Percentiles rank a stretch among this genome's conserved stretches.
These are phyloP conservation scores for Xerocomellus amylosporus DNA, from an alignment of 768 basidiomycete species.

Conservation along the genomic window DNA sequence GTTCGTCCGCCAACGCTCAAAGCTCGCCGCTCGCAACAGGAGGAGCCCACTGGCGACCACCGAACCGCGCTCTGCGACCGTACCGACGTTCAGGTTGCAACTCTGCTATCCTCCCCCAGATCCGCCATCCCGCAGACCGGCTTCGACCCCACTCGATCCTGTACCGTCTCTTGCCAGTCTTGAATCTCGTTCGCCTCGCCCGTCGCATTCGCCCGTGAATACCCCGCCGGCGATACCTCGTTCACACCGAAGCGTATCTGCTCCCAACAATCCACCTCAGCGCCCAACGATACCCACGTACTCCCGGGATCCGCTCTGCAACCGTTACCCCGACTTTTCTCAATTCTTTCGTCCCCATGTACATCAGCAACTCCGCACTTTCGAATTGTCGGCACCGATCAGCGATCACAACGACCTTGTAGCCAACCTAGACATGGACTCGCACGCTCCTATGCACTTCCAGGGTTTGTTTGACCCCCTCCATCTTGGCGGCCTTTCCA, in stretches of 20 bases:
- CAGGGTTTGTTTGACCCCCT: not conserved
- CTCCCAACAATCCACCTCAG: not conserved
- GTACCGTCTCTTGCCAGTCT: not conserved
- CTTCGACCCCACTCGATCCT: constrained; percentile 1
- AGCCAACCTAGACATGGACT: not conserved
- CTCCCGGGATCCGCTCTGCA: constrained; percentile 31
- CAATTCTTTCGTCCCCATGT: constrained; percentile 26
- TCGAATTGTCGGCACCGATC: not conserved
- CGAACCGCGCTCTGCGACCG: not conserved
- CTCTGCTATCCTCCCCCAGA: not conserved
- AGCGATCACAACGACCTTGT: not conserved
- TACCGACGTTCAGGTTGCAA: constrained; percentile 17
- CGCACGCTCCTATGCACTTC: not conserved
- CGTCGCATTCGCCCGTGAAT: not conserved
- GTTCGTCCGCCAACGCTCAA: constrained; percentile 31
- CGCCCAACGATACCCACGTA: constrained; percentile 13
- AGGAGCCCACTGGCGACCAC: not conserved
- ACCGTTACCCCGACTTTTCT: constrained; percentile 35
- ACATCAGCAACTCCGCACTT: constrained; percentile 6
- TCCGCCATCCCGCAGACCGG: not conserved
- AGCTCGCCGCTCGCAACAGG: constrained; percentile 10
- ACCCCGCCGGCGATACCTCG: not conserved
- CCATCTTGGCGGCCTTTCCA: not conserved
- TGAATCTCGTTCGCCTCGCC: not conserved
- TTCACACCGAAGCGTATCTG: constrained; percentile 1